phyloP scores from a whole-genome alignment of 768 basidiomycete genomes.

The Udeniomyces megalosporus region DNA sequence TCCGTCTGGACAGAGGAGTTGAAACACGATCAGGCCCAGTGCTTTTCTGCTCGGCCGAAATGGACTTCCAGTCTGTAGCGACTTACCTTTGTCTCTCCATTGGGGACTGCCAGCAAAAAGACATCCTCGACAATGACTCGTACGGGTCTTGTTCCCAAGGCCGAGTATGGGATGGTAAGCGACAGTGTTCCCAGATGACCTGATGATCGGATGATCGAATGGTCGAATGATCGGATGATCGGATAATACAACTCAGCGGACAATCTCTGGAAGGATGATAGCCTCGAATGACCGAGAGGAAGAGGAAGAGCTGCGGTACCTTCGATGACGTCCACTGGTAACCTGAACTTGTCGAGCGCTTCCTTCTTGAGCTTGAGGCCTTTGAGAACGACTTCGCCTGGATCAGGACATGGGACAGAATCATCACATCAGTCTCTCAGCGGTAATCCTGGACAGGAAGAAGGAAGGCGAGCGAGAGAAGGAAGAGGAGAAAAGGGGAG shows the following conservation, averaged over 20 bases:
- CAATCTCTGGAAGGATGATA: not conserved
- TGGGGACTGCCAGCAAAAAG: constrained; percentile 79
- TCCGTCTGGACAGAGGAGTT: constrained; percentile 37
- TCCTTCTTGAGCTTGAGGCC: constrained; percentile 80
- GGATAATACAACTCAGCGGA: too few species aligned
- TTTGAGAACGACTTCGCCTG: constrained; percentile 36
- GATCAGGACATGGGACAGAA: not conserved
- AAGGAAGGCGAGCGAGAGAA: not conserved
- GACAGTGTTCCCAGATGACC: constrained; percentile 26
- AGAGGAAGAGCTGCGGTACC: constrained; percentile 36
- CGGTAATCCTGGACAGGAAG: not conserved
- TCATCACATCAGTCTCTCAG: not conserved
- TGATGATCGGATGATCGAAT: not conserved
- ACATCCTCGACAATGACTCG: constrained; percentile 85
- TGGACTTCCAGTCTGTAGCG: not conserved
- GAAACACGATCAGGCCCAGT: not conserved
- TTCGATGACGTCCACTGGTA: constrained; percentile 89
- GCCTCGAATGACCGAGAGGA: not conserved
- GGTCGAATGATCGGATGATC: too few species aligned
- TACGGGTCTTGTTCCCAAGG: constrained; percentile 44
- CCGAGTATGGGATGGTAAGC: constrained; percentile 26
- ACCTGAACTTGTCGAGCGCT: constrained; percentile 81
- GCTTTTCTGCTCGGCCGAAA: not conserved
- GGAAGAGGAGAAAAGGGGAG: constrained; percentile 14
- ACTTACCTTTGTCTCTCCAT: constrained; percentile 41